Conservation (phyloP, 2,329 filamentous ascomycete species). For the Zarea fungicola region DNA sequence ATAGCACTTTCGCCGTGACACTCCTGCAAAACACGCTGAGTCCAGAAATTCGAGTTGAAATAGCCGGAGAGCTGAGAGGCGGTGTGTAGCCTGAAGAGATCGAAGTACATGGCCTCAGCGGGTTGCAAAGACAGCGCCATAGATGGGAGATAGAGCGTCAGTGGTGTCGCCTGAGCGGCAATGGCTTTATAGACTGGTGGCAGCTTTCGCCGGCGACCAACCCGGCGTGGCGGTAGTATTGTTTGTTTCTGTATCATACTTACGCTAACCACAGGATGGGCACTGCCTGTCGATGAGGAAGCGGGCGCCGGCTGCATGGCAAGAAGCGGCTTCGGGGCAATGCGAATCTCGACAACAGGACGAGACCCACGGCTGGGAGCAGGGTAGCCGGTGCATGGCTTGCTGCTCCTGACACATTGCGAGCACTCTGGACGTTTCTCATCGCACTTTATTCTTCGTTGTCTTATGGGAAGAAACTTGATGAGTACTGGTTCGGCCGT, state of each 20-base stretch:
- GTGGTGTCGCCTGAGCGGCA: background rate
- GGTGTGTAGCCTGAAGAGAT: slow-evolving; percentile 56
- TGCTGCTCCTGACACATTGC: slow-evolving; percentile 55
- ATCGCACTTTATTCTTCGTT: slow-evolving; percentile 61
- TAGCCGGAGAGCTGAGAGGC: slow-evolving; percentile 60
- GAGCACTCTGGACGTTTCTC: slow-evolving; percentile 56
- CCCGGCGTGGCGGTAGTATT: slow-evolving; percentile 27
- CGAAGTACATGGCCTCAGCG: slow-evolving; percentile 55
- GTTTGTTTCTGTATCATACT: slow-evolving; percentile 20
- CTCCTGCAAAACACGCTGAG: slow-evolving; percentile 55
- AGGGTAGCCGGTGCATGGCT: slow-evolving; percentile 57
- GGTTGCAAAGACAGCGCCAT: slow-evolving; percentile 43
- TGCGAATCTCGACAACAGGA: slow-evolving; percentile 42
- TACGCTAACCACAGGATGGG: slow-evolving; percentile 8
- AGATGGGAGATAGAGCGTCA: slow-evolving; percentile 24
- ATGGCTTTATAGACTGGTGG: background rate
- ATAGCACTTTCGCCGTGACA: slow-evolving; percentile 58
- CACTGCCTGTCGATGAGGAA: background rate
- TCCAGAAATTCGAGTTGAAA: slow-evolving; percentile 64
- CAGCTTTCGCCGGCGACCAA: background rate
- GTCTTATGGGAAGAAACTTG: slow-evolving; percentile 32
- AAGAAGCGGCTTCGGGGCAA: slow-evolving; percentile 42
- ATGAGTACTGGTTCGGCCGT: slow-evolving; percentile 13
- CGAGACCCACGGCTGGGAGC: slow-evolving; percentile 45
- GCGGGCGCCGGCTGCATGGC: slow-evolving; percentile 16